Conservation (phyloP, 441 rosid species). For the California macrophylla region DNA sequence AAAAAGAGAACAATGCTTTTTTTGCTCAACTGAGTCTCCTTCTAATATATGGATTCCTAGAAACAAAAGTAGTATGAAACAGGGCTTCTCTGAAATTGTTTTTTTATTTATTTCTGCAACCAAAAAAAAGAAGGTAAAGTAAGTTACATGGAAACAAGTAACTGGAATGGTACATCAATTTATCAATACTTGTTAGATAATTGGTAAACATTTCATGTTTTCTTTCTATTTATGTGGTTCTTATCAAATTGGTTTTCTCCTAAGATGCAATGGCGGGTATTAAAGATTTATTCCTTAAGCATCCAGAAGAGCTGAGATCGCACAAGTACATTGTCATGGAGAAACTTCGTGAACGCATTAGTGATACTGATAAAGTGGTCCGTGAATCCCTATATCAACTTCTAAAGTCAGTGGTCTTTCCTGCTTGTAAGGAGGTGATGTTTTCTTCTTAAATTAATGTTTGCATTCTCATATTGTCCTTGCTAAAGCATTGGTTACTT, state of each 20-base stretch:
- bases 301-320: constrained; percentile 56
- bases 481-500: neutral
- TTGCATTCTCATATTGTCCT: neutral
- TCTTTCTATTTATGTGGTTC: constrained; percentile 6
- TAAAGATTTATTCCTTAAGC: constrained; percentile 46
- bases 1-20: neutral
- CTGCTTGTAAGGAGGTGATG: constrained; percentile 64
- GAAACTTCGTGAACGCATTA: constrained; percentile 53
- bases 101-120: neutral
- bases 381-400: constrained; percentile 54
- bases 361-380: constrained; percentile 56
- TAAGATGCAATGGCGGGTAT: constrained; percentile 73
- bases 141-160: neutral
- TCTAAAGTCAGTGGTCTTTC: constrained; percentile 52
- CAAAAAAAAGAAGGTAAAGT: neutral
- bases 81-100: neutral
- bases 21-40: neutral
- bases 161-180: neutral
- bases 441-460: constrained; percentile 9
- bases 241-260: constrained; percentile 14
- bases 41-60: neutral
- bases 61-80: neutral
- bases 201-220: neutral
- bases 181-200: neutral
- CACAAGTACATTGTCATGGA: constrained; percentile 50